Percentiles rank a stretch among this genome's conserved stretches.
These are phyloP conservation scores for Chaetomium sp. DNA, from an alignment of 2,329 filamentous ascomycete species.

Conservation along the genomic window DNA sequence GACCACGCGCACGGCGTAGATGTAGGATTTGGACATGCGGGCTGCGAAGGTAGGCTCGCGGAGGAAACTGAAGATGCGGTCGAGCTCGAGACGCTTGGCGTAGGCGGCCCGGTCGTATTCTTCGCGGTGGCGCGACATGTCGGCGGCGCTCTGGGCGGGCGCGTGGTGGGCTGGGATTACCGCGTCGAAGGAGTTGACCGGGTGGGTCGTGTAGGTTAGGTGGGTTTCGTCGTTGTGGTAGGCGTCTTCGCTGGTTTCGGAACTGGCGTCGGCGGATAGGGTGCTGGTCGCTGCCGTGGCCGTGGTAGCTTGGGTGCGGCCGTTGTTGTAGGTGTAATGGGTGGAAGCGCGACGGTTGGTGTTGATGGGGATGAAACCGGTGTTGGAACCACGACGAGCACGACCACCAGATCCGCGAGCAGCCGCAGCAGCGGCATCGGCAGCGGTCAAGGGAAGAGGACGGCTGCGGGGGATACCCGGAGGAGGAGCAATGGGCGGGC, in stretches of 20 bases:
- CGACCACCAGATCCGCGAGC: not conserved
- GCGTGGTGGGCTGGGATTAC: not conserved
- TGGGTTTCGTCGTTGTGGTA: not conserved
- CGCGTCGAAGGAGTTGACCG: not conserved
- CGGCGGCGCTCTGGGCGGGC: not conserved
- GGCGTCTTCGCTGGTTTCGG: too few species aligned
- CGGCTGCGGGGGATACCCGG: slow-evolving; percentile 11
- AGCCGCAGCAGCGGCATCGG: not conserved
- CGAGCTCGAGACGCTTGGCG: slow-evolving; percentile 6
- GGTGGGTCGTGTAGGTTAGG: not conserved
- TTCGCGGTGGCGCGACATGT: not conserved
- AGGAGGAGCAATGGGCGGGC: not conserved
- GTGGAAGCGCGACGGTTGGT: too few species aligned
- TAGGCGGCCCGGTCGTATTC: not conserved
- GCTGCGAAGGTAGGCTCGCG: slow-evolving; percentile 7
- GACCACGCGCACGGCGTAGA: slow-evolving; percentile 24
- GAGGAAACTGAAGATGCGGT: slow-evolving; percentile 1
- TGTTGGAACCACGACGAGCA: too few species aligned
- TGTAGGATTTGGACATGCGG: slow-evolving; percentile 16
- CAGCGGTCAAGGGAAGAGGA: slow-evolving; percentile 6
- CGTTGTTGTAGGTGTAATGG: too few species aligned
- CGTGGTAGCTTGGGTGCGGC: too few species aligned
- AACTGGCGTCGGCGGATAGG: too few species aligned
- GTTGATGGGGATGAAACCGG: too few species aligned
- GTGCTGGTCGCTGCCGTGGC: too few species aligned